A percentile compares a stretch with the other conserved stretches of the same genome.
These are phyloP conservation scores for Deakozyma indianensis DNA, from an alignment of 805 yeast genomes.

Conservation along the genomic window DNA sequence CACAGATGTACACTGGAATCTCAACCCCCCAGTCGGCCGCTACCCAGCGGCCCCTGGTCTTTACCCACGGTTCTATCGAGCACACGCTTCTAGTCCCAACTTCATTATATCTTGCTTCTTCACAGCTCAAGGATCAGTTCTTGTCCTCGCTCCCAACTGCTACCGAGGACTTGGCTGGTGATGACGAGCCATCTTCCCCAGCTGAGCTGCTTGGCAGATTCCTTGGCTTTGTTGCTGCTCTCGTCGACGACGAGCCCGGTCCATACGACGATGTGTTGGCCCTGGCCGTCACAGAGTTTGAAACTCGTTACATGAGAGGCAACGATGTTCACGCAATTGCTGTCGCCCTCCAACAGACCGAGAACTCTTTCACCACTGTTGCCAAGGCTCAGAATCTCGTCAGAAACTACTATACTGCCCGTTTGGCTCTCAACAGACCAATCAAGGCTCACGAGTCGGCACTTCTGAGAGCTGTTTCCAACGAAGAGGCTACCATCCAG, in stretches of 20 bases:
- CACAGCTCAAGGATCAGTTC: constrained; percentile 82
- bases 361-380: constrained; percentile 33
- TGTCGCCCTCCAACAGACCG: constrained; percentile 35
- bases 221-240: constrained; percentile 40
- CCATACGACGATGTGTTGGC: constrained; percentile 58
- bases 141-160: constrained; percentile 54
- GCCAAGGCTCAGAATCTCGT: constrained; percentile 61
- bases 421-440: constrained; percentile 34
- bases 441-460: constrained; percentile 39
- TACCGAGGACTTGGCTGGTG: constrained; percentile 75
- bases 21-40: constrained; percentile 30
- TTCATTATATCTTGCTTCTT: constrained; percentile 58
- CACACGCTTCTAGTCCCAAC: constrained; percentile 81
- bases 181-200: constrained; percentile 76
- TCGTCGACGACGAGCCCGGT: constrained; percentile 27
- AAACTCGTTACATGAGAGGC: constrained; percentile 58
- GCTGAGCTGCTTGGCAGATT: constrained; percentile 77
- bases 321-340: constrained; percentile 84
- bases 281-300: constrained; percentile 68
- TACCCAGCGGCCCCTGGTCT: constrained; percentile 64
- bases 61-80: constrained; percentile 78
- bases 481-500: constrained; percentile 44
- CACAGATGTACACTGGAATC: constrained; percentile 23
- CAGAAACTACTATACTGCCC: constrained; percentile 60
- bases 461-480: constrained; percentile 48